A percentile compares a stretch with the other conserved stretches of the same genome.
phyloP scores from a whole-genome alignment of 2,329 filamentous ascomycete genomes.

The Neonectria sp. region DNA sequence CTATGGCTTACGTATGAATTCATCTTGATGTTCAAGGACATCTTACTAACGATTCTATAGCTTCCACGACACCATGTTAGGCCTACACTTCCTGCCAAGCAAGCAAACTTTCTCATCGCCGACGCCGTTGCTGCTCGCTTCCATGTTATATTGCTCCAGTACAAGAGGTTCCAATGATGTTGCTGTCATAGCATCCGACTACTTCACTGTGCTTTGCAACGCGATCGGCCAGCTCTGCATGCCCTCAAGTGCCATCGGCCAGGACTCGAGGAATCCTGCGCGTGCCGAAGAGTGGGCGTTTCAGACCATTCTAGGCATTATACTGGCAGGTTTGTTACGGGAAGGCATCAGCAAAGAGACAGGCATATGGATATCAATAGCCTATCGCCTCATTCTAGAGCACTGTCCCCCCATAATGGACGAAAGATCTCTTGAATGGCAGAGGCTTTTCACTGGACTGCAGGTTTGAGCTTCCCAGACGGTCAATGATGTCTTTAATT shows the following conservation, averaged over 20 bases:
- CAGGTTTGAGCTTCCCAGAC: background rate
- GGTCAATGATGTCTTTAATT: background rate
- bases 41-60: slow-evolving; percentile 36
- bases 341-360: slow-evolving; percentile 59
- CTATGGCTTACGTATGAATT: slow-evolving; percentile 13
- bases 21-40: background rate
- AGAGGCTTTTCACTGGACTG: slow-evolving; percentile 54
- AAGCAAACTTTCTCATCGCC: slow-evolving; percentile 60
- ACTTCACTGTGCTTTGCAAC: slow-evolving; percentile 55
- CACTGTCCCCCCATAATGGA: slow-evolving; percentile 57
- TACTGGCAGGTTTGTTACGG: slow-evolving; percentile 57
- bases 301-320: slow-evolving; percentile 58
- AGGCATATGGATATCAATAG: slow-evolving; percentile 60
- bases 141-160: slow-evolving; percentile 60
- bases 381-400: slow-evolving; percentile 58
- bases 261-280: slow-evolving; percentile 38
- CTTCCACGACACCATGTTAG: slow-evolving; percentile 61
- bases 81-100: slow-evolving; percentile 60
- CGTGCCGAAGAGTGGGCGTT: slow-evolving; percentile 57
- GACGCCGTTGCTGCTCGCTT: slow-evolving; percentile 58
- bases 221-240: slow-evolving; percentile 59
- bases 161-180: slow-evolving; percentile 52
- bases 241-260: slow-evolving; percentile 49
- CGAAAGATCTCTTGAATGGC: slow-evolving; percentile 57
- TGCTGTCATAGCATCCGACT: slow-evolving; percentile 54